Conservation (phyloP, 306 rosid genomes). For the Citrullus mucosospermus region DNA sequence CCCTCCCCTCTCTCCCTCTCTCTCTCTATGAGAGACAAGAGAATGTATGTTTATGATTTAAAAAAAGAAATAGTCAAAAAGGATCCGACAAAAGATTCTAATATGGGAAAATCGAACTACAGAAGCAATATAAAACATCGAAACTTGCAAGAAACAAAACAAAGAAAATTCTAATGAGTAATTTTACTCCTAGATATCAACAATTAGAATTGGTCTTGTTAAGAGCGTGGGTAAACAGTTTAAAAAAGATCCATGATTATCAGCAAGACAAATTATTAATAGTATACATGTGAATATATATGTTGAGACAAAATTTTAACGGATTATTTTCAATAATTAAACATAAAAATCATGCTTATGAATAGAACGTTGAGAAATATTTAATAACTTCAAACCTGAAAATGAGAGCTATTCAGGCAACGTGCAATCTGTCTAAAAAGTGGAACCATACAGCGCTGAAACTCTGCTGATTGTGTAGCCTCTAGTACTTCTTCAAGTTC, state of each 20-base stretch:
- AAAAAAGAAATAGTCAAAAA: neutral
- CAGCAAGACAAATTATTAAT: neutral
- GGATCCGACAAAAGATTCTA: neutral
- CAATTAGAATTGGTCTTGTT: neutral
- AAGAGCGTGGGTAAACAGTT: neutral
- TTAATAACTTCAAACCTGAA: conserved; percentile 54
- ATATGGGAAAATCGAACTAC: neutral
- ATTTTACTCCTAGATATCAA: neutral
- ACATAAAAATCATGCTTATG: neutral
- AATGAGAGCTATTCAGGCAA: conserved; percentile 80
- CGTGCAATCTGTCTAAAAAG: conserved; percentile 87
- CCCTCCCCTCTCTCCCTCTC: neutral
- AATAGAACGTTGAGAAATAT: neutral
- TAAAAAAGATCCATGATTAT: neutral
- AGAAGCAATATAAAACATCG: neutral
- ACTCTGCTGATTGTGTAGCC: conserved; percentile 79
- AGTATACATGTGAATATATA: neutral
- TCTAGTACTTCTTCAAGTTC: conserved; percentile 97
- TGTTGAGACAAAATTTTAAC: neutral
- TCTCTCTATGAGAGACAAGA: neutral
- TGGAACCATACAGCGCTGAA: conserved; percentile 93
- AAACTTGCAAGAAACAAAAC: neutral
- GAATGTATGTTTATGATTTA: neutral
- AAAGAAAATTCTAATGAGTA: neutral
- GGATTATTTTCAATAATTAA: neutral